Conservation (phyloP, 805 yeast species). For the Pichia eremophila region DNA sequence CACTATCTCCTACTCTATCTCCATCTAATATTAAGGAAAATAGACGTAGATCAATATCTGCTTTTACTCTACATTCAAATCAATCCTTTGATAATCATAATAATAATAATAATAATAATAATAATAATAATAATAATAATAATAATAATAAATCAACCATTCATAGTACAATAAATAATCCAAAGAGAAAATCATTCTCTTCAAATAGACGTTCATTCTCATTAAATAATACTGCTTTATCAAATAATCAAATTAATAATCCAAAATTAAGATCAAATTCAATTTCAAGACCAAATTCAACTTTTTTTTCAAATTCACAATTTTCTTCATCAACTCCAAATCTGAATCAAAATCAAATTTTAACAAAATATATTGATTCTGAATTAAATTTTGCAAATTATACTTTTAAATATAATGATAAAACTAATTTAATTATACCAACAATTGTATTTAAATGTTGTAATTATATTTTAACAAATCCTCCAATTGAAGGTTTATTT, state of each 20-base stretch:
- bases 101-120: no score
- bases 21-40: neutral
- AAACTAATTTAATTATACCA: constrained; percentile 17
- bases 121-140: no score
- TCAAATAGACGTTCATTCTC: constrained; percentile 1
- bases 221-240: neutral
- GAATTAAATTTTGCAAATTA: constrained; percentile 16
- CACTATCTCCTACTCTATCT: neutral
- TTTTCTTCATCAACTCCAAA: constrained; percentile 8
- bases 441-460: constrained; percentile 26
- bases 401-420: constrained; percentile 5
- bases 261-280: neutral
- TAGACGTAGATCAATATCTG: constrained; percentile 6
- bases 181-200: constrained; percentile 5
- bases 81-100: constrained; percentile 1
- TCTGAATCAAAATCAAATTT: neutral
- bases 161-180: neutral
- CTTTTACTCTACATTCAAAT: constrained; percentile 2
- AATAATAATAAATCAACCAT: no score
- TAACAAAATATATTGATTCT: constrained; percentile 10
- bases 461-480: constrained; percentile 16
- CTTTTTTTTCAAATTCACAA: constrained; percentile 6
- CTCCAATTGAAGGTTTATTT: constrained; percentile 28
- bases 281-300: neutral
- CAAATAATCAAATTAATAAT: neutral